Base-by-base conservation (phyloP, 2,329 filamentous ascomycete genomes). In the Nigrospora osmanthi region DNA sequence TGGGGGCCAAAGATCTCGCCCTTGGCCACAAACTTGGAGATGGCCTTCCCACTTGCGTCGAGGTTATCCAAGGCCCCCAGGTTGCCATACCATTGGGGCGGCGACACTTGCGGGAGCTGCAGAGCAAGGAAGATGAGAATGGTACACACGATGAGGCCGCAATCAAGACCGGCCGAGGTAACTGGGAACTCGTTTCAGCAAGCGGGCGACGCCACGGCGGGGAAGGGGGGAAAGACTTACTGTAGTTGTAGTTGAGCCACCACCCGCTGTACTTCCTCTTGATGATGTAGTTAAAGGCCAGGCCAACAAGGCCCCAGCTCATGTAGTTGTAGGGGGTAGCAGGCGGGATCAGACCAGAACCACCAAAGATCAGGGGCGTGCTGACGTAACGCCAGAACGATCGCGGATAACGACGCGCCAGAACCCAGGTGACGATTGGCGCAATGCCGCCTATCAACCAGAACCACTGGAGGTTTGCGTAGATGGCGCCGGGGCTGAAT, bases 151-250 rank as follows among this genome's bases (percentile, higher is more conserved):
- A 67, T 58, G 6, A 69, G 58, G 3, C 66, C 66, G 2, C 60
- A 61, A 31, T 70, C 67, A 17, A 69, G 53, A 1, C 60, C 65
- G 1, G 65, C 64, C 16, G 75, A 59, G 58, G 78, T 72, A 42
- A 78, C 73, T n/a, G 76, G 78, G 67, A 1, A 70, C 71, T 35
- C 61, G 67, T 17, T 77, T 57, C 2, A 68, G 68, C 1, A 76
- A 60, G 14, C 73, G 23, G 6, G 5, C 2, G 9, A 28, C 23
- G 23, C 5, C 5, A 28, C 23, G 23, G 9, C 23, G 9, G 2
- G n/a, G n/a, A n/a, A n/a, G n/a, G n/a, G 23, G 23, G 23, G 23
- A 28, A 12, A n/a, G 28, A 40, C 38, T n/a, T 40, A 17, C 38
- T 30, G 16, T 42, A 42, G 33, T 42, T 63, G 41, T 61, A 62